Conservation (phyloP, 495 filamentous ascomycete genomes). For the Aspergillus haitiensis region DNA sequence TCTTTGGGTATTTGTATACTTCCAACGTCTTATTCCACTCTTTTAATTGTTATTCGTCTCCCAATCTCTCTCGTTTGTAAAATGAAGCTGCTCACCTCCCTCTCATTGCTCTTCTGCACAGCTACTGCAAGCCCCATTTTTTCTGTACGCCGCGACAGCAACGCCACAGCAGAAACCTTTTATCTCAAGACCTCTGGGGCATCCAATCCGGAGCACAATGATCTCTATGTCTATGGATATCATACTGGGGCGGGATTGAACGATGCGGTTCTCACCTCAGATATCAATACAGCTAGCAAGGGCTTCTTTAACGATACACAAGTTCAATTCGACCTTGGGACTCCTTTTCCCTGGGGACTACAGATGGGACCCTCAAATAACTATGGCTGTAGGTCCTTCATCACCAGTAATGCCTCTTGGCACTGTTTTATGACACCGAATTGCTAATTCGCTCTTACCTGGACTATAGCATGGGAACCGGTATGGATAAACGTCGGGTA, state of each 20-base stretch:
- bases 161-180: conserved; percentile 31
- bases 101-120: conserved; percentile 33
- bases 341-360: conserved; percentile 42
- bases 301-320: conserved; percentile 47
- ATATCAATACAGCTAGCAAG: conserved; percentile 27
- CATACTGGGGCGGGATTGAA: conserved; percentile 51
- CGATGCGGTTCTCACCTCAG: conserved; percentile 43
- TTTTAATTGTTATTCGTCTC: conserved; percentile 6
- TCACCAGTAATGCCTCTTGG: neutral
- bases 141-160: conserved; percentile 15
- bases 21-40: conserved; percentile 13
- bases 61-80: conserved; percentile 12
- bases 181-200: conserved; percentile 45
- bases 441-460: neutral
- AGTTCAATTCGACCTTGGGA: conserved; percentile 38
- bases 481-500: conserved; percentile 45
- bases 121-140: conserved; percentile 27
- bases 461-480: conserved; percentile 40
- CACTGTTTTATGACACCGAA: neutral
- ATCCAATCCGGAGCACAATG: conserved; percentile 33
- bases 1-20: conserved; percentile 13
- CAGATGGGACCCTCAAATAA: conserved; percentile 28
- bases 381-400: conserved; percentile 32
- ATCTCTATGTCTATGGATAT: conserved; percentile 49
- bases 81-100: conserved; percentile 39